These are phyloP conservation scores for Sicyos baderoa DNA, from an alignment of 306 rosid species.

Conservation along the genomic window DNA sequence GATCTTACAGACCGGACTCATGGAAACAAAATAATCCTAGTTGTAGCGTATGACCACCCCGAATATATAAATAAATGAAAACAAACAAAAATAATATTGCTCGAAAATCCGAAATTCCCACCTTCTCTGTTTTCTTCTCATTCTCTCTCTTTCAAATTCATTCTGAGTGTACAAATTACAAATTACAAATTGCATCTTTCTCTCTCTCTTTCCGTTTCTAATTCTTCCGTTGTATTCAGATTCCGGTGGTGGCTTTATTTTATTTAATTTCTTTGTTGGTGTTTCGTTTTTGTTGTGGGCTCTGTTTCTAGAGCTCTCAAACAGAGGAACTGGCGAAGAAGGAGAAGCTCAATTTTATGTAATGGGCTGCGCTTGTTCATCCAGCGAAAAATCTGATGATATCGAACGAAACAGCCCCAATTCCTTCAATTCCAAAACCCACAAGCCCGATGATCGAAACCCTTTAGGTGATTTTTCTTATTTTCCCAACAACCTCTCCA, in stretches of 20 bases:
- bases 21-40: not conserved
- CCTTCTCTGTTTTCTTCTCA: not conserved
- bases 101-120: conserved; percentile 6
- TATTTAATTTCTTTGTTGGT: not conserved
- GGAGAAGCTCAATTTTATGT: too few species aligned
- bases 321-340: too few species aligned
- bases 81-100: not conserved
- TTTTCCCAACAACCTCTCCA: not conserved
- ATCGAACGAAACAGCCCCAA: conserved; percentile 9
- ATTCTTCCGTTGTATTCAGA: too few species aligned
- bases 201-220: not conserved
- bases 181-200: too few species aligned
- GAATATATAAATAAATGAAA: not conserved
- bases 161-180: too few species aligned
- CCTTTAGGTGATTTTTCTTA: conserved; percentile 30
- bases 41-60: not conserved
- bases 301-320: conserved; percentile 21
- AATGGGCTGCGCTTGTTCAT: conserved; percentile 61
- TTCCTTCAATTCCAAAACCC: conserved; percentile 19
- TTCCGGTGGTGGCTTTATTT: too few species aligned
- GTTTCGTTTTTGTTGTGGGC: conserved; percentile 19
- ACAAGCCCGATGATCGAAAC: conserved; percentile 32
- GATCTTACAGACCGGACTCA: not conserved
- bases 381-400: conserved; percentile 32
- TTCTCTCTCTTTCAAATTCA: too few species aligned